phyloP scores from a whole-genome alignment of 2,329 filamentous ascomycete genomes.

The Pseudogymnoascus sp. region DNA sequence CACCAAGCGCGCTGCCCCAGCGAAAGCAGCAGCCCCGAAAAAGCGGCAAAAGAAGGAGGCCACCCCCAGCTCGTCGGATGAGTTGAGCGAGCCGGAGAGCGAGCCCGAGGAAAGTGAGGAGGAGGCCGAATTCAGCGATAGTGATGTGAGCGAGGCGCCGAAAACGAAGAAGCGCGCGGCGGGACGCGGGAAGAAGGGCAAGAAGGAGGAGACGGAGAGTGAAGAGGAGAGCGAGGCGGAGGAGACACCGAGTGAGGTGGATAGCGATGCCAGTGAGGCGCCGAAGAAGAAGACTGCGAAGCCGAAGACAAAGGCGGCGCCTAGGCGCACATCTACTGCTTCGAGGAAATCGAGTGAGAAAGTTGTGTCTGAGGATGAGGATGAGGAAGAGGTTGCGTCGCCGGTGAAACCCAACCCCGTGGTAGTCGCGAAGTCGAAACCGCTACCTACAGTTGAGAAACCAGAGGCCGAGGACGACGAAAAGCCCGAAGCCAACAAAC shows the following conservation, averaged over 20 bases:
- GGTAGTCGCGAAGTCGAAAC: background rate
- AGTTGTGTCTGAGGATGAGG: constrained; percentile 12
- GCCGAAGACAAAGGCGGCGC: constrained; percentile 22
- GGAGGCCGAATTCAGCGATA: constrained; percentile 9
- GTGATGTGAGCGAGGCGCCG: constrained; percentile 11
- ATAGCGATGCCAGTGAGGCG: constrained; percentile 16
- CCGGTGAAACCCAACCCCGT: background rate
- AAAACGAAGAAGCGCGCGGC: constrained; percentile 12
- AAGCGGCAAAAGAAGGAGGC: constrained; percentile 26
- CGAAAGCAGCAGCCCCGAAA: constrained; percentile 31
- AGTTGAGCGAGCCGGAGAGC: constrained; percentile 7
- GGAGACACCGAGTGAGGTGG: constrained; percentile 15
- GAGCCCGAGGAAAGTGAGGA: background rate
- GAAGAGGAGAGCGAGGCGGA: constrained; percentile 10
- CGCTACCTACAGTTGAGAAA: constrained; percentile 3
- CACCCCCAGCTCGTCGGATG: constrained; percentile 15
- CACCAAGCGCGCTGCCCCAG: constrained; percentile 31
- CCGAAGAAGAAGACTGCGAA: constrained; percentile 17
- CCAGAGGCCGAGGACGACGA: background rate
- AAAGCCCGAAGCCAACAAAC: constrained; percentile 16
- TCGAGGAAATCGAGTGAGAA: constrained; percentile 27
- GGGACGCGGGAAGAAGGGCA: constrained; percentile 10
- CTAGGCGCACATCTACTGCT: constrained; percentile 31
- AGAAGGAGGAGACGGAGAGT: background rate
- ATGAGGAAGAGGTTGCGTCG: constrained; percentile 1